Base-by-base conservation (phyloP, 495 filamentous ascomycete species). In the Massariosphaeria phaeospora region DNA sequence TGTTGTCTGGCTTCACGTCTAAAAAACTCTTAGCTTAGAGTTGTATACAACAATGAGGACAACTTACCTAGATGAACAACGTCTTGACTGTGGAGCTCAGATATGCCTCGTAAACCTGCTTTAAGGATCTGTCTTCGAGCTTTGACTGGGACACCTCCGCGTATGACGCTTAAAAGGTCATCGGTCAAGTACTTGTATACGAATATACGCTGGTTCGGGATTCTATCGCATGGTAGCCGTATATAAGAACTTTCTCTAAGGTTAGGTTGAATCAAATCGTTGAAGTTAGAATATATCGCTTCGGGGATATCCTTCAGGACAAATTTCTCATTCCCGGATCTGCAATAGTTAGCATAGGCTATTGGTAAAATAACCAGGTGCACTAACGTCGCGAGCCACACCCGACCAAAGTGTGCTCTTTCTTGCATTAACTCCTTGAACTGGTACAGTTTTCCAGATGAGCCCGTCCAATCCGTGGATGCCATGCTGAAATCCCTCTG, bases 221-320 rank as follows among this genome's bases (percentile, higher is more conserved):
- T 56, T 31, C 23, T 48, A 34, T 56, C 52, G n/a, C 12, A 56
- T 35, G 43, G 52, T 1, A 56, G 30, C 34, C 52, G 52, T 30
- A 56, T 56, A 25, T 56, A 56, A 24, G 55, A 49, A 26, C 20
- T 52, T 24, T 59, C 49, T n/a, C 39, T 2, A 45, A 59, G 36
- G 1, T 38, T 9, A n/a, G 55, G 48, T 23, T 26, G 35, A 4
- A 44, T 59, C 6, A 26, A 44, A 20, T 66, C 63, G 20, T 58
- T 20, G 54, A 59, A 59, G 36, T 30, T 39, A 2, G 50, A 55
- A 40, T 64, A 63, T 27, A 68, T 66, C 18, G 41, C 48, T 25
- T 61, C 26, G 11, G 63, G 63, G 29, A 69, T 57, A 56, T 69
- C 66, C 54, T 70, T 70, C 45, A 66, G 56, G n/a, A 68, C 55